Conservation (phyloP, 768 basidiomycete genomes). For the Mycena chlorophos region DNA sequence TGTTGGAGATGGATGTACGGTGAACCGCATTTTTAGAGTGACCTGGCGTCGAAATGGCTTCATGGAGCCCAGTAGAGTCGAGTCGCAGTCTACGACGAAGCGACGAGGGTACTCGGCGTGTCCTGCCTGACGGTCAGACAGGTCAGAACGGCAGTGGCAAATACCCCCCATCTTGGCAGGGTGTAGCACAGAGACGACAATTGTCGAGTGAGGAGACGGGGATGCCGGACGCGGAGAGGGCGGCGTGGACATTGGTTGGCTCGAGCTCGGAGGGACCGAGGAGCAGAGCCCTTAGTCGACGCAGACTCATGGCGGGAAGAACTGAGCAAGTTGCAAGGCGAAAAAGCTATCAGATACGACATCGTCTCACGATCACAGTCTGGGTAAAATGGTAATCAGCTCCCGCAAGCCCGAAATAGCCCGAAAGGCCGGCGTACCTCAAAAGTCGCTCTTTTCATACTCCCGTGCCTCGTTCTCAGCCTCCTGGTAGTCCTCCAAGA, state of each 20-base stretch:
- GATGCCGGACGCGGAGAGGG: constrained; percentile 57
- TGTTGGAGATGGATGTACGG: constrained; percentile 4
- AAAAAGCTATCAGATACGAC: constrained; percentile 33
- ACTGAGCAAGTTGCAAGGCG: constrained; percentile 14
- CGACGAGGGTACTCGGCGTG: constrained; percentile 73
- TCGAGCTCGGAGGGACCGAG: constrained; percentile 38
- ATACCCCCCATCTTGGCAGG: constrained; percentile 66
- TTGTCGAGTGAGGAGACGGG: constrained; percentile 67
- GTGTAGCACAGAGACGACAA: constrained; percentile 75
- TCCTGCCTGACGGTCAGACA: constrained; percentile 43
- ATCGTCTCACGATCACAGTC: no score
- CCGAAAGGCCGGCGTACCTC: neutral
- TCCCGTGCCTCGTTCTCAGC: constrained; percentile 20
- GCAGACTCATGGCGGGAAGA: constrained; percentile 37
- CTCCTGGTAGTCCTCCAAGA: constrained; percentile 50
- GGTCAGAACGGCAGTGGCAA: constrained; percentile 24
- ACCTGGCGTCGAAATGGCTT: constrained; percentile 85
- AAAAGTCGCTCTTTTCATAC: constrained; percentile 16
- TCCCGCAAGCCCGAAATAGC: no score
- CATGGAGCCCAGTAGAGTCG: constrained; percentile 81
- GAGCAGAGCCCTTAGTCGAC: constrained; percentile 43
- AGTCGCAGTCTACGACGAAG: constrained; percentile 77
- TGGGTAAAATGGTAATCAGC: no score
- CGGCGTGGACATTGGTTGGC: constrained; percentile 42
- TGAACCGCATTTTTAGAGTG: constrained; percentile 3